Percentiles rank a stretch among this genome's conserved stretches.
Conservation (phyloP, 441 rosid species). For the Gossypium schwendimanii region DNA sequence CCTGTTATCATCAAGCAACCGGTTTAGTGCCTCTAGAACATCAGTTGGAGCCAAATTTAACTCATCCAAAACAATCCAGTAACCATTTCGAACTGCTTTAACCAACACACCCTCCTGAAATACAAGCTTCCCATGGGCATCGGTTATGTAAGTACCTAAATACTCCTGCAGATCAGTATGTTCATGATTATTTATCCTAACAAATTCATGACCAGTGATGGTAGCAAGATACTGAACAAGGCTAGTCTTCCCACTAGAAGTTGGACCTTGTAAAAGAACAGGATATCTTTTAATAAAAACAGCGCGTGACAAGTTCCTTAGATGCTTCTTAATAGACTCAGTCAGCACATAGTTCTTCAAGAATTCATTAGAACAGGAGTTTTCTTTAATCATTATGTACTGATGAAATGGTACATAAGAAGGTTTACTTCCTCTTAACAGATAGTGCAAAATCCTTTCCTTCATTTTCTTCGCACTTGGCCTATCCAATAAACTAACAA, state of each 20-base stretch:
- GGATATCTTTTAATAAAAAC: slow-evolving; percentile 79
- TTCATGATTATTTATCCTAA: slow-evolving; percentile 93
- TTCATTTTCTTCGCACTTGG: slow-evolving; percentile 77
- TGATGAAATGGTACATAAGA: slow-evolving; percentile 29
- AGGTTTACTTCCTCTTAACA: slow-evolving; percentile 48
- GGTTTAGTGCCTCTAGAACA: slow-evolving; percentile 90
- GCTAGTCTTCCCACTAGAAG: slow-evolving; percentile 98
- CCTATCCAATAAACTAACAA: slow-evolving; percentile 77
- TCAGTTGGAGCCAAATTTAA: slow-evolving; percentile 97
- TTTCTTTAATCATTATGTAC: slow-evolving; percentile 37
- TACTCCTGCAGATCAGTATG: slow-evolving; percentile 96
- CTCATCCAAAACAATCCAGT: slow-evolving; percentile 96
- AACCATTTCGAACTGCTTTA: slow-evolving; percentile 84
- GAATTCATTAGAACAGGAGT: slow-evolving; percentile 34
- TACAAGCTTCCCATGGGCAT: slow-evolving; percentile 78
- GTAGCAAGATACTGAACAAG: slow-evolving; percentile 96
- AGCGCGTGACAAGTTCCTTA: slow-evolving; percentile 76
- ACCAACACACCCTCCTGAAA: slow-evolving; percentile 95
- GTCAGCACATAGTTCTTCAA: slow-evolving; percentile 64
- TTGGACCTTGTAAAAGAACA: slow-evolving; percentile 94
- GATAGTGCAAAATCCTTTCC: slow-evolving; percentile 40
- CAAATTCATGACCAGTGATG: slow-evolving; percentile 78
- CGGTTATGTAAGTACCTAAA: slow-evolving; percentile 84
- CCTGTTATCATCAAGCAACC: slow-evolving; percentile 94
- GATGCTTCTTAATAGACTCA: slow-evolving; percentile 66